Evolutionary conservation across 495 filamentous ascomycete species (phyloP).

Genomic region (Penicillium paxilli): DNA sequence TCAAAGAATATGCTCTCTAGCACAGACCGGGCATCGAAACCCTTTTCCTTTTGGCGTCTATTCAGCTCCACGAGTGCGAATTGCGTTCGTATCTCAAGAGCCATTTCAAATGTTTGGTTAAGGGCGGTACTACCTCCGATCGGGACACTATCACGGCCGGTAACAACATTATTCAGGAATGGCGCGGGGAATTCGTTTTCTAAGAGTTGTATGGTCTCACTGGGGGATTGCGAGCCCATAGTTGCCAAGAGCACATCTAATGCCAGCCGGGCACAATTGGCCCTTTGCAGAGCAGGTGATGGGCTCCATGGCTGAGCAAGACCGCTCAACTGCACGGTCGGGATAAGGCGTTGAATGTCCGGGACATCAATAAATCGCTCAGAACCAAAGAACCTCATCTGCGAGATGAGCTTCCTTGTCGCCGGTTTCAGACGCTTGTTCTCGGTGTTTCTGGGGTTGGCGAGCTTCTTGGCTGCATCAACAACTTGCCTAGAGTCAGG

Average conservation of each 20-base stretch:
- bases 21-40: constrained; percentile 27
- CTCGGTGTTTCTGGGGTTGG: constrained; percentile 28
- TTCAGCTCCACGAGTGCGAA: constrained; percentile 30
- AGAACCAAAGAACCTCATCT: constrained; percentile 25
- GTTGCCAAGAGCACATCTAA: constrained; percentile 30
- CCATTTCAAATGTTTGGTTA: constrained; percentile 36
- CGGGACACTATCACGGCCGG: neutral
- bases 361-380: constrained; percentile 32
- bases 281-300: constrained; percentile 30
- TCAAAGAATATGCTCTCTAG: constrained; percentile 31
- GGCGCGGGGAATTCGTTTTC: constrained; percentile 35
- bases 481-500: constrained; percentile 22
- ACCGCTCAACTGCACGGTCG: constrained; percentile 10
- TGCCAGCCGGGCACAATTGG: constrained; percentile 42
- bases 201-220: constrained; percentile 26
- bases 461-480: constrained; percentile 22
- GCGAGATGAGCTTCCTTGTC: constrained; percentile 17
- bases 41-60: constrained; percentile 21
- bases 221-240: constrained; percentile 12
- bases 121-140: constrained; percentile 29
- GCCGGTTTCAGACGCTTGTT: constrained; percentile 25
- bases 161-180: constrained; percentile 28
- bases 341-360: constrained; percentile 17
- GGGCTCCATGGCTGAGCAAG: constrained; percentile 22
- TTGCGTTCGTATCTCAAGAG: constrained; percentile 43